Evolutionary conservation across 202 grass and related monocot genomes (phyloP).

Genomic region (Cymbopogon flexuosus): DNA sequence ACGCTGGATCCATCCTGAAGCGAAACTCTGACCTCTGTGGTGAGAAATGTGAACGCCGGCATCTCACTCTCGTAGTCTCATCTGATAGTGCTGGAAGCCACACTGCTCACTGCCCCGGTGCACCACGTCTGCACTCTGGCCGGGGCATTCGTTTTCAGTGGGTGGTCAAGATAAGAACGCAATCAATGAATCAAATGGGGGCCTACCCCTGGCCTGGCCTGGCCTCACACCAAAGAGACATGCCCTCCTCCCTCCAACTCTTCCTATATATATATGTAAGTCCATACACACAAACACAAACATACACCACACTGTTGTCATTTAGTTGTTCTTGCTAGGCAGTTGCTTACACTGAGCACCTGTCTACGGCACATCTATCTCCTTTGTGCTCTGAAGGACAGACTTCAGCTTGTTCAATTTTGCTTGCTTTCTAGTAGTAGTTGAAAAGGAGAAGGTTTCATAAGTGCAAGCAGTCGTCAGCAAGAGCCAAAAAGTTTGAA

Average conservation of each 20-base stretch:
- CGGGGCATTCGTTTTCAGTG: slow-evolving; percentile 22
- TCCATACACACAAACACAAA: not conserved
- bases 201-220: too few relatives aligned
- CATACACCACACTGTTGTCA: not conserved
- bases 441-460: not conserved
- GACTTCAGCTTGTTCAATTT: not conserved
- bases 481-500: not conserved
- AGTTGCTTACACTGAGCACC: not conserved
- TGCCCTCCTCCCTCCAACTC: slow-evolving; percentile 23
- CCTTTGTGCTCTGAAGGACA: not conserved
- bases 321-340: slow-evolving; percentile 8
- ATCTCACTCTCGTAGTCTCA: too few relatives aligned
- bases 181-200: slow-evolving; percentile 41
- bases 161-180: slow-evolving; percentile 41
- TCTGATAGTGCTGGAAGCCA: not conserved
- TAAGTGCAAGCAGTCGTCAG: not conserved
- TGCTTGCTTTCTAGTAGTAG: not conserved
- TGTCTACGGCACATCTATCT: not conserved
- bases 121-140: slow-evolving; percentile 26
- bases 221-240: not conserved
- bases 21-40: not conserved
- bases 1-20: not conserved
- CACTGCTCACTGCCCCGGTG: slow-evolving; percentile 5
- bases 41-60: not conserved
- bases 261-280: slow-evolving; percentile 31